Conservation (phyloP, 2,329 filamentous ascomycete species). For the Orbilia javanica region DNA sequence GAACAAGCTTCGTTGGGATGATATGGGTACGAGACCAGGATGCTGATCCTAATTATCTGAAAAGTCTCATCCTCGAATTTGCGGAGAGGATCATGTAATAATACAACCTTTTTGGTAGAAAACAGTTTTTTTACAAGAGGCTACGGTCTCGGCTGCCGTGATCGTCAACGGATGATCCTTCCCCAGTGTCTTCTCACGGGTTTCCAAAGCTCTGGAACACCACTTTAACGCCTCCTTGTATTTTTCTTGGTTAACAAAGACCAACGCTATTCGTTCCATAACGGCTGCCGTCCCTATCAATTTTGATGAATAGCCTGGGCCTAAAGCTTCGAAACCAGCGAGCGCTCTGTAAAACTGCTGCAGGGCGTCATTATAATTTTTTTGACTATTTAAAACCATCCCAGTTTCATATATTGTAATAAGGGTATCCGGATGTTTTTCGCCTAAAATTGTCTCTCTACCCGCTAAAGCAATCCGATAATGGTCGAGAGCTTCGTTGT, state of each 20-base stretch:
- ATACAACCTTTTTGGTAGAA: background rate
- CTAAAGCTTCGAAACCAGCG: slow-evolving; percentile 38
- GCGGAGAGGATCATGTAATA: background rate
- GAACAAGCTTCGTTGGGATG: too few species aligned
- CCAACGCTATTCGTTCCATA: slow-evolving; percentile 29
- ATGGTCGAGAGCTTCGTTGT: background rate
- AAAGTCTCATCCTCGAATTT: too few species aligned
- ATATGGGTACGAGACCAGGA: too few species aligned
- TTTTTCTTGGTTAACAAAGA: slow-evolving; percentile 39
- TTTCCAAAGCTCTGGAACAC: slow-evolving; percentile 28
- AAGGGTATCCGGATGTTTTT: slow-evolving; percentile 45
- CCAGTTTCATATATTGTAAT: slow-evolving; percentile 9
- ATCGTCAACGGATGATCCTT: background rate
- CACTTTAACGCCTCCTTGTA: slow-evolving; percentile 40
- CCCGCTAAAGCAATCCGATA: background rate
- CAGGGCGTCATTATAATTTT: slow-evolving; percentile 12
- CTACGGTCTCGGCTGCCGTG: background rate
- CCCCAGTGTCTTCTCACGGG: background rate
- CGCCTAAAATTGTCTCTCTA: background rate
- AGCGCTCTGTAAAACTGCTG: background rate
- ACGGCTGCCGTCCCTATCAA: slow-evolving; percentile 21
- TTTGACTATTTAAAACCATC: background rate
- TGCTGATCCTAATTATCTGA: too few species aligned
- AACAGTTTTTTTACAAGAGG: background rate
- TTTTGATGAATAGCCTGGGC: slow-evolving; percentile 1